phyloP scores from a whole-genome alignment of 768 basidiomycete species.

The Hemileccinum rubropunctum region DNA sequence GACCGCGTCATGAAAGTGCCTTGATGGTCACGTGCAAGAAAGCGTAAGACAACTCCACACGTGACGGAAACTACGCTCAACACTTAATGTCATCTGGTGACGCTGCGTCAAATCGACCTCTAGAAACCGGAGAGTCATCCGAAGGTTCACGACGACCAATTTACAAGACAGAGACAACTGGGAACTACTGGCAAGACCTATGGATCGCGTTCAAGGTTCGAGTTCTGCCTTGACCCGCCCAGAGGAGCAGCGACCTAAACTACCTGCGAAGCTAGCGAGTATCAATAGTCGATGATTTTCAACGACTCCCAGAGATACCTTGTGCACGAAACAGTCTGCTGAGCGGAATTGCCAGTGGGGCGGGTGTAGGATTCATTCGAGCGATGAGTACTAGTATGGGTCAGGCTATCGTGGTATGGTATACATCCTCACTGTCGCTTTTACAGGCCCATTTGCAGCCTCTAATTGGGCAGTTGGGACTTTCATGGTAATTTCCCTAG shows the following conservation, averaged over 20 bases:
- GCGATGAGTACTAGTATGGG: slow-evolving; percentile 61
- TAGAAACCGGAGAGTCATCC: slow-evolving; percentile 4
- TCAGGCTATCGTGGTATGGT: not conserved
- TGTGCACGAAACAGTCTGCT: slow-evolving; percentile 76
- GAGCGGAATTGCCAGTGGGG: slow-evolving; percentile 76
- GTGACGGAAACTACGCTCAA: not conserved
- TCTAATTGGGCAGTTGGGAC: slow-evolving; percentile 80
- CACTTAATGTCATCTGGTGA: slow-evolving; percentile 11
- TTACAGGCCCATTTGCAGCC: slow-evolving; percentile 54
- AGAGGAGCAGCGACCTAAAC: slow-evolving; percentile 7
- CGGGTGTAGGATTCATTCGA: slow-evolving; percentile 72
- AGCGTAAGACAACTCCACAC: no score
- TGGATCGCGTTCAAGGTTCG: slow-evolving; percentile 33
- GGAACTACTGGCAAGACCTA: slow-evolving; percentile 31
- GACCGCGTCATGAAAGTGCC: no score
- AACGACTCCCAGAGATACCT: slow-evolving; percentile 65
- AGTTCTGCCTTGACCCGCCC: not conserved
- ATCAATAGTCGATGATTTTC: slow-evolving; percentile 49
- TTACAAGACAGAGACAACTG: slow-evolving; percentile 31
- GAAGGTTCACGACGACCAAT: slow-evolving; percentile 19
- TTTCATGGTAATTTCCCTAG: slow-evolving; percentile 63
- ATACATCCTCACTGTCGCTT: slow-evolving; percentile 6
- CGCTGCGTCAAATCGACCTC: not conserved
- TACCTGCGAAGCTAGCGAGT: slow-evolving; percentile 43
- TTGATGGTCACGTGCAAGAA: no score